Conservation (phyloP, 2,329 filamentous ascomycete genomes). For the Tolypocladium ophioglossoides region DNA sequence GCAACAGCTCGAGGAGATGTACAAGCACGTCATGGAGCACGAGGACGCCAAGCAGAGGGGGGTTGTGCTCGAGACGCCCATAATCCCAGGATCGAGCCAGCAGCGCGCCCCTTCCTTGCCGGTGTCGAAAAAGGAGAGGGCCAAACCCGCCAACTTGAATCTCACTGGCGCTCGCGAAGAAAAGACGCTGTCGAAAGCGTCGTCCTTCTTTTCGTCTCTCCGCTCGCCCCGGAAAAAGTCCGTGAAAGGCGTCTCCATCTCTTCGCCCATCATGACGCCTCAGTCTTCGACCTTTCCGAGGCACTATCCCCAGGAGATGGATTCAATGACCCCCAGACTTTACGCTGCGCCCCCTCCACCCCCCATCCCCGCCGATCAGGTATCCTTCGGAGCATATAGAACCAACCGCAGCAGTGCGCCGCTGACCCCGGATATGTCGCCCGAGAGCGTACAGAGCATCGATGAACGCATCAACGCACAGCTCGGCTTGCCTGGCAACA, state of each 20-base stretch:
- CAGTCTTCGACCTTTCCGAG: slow-evolving; percentile 48
- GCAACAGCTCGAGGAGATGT: slow-evolving; percentile 79
- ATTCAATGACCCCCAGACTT: slow-evolving; percentile 43
- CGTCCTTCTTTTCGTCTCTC: slow-evolving; percentile 50
- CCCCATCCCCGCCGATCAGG: slow-evolving; percentile 39
- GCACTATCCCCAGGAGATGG: slow-evolving; percentile 46
- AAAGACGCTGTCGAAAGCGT: slow-evolving; percentile 44
- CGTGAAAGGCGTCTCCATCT: slow-evolving; percentile 45
- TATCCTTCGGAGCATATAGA: slow-evolving; percentile 20
- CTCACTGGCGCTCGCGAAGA: slow-evolving; percentile 32
- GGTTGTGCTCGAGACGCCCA: slow-evolving; percentile 32
- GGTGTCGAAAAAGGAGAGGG: slow-evolving; percentile 33
- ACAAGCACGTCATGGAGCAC: slow-evolving; percentile 85
- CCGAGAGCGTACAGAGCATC: slow-evolving; percentile 35
- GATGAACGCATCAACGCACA: slow-evolving; percentile 43
- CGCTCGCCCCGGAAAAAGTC: slow-evolving; percentile 48
- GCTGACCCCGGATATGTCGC: slow-evolving; percentile 25
- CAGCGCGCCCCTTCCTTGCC: slow-evolving; percentile 13
- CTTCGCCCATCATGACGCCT: slow-evolving; percentile 55
- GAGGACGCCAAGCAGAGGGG: slow-evolving; percentile 58
- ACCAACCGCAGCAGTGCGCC: slow-evolving; percentile 13
- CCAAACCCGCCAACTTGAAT: slow-evolving; percentile 40
- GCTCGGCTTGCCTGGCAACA: slow-evolving; percentile 19
- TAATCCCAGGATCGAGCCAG: slow-evolving; percentile 18
- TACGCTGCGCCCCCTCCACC: slow-evolving; percentile 49